Base-by-base conservation (phyloP, 371 early-diverging fungal species). In the Synchytrium microbalum region DNA sequence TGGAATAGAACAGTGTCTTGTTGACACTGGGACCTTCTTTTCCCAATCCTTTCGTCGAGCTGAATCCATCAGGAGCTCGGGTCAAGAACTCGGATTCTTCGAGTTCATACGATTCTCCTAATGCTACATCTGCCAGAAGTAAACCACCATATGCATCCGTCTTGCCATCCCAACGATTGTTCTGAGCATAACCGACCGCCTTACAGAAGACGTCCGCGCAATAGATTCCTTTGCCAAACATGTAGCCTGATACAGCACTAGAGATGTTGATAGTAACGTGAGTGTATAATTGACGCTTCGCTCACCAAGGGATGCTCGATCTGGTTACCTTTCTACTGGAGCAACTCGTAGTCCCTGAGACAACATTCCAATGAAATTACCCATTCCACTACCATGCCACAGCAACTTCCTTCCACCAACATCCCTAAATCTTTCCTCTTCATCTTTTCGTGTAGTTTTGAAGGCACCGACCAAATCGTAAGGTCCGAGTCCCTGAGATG, bases 201-300 rank as follows among this genome's bases (percentile, higher is more conserved):
- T 82, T 86, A 28, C 78, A 79, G n/a, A 84, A 83, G 74, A 82
- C 79, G 67, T 87, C 84, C 0, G 86, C 87, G 70, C 86, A 86
- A 67, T 87, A 87, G 13, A 86, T 23, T 51, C 51, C 51, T 51
- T 87, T 87, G 38, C 86, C 87, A 67, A 87, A 87, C 85, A 71
- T 76, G 58, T 72, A 71, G 5, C 75, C 72, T 16, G 79, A 77
- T 16, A 72, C 79, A 0, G 85, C n/a, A n/a, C n/a, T n/a, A n/a
- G n/a, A n/a, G n/a, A n/a, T n/a, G n/a, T n/a, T n/a, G n/a, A n/a
- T n/a, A n/a, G n/a, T n/a, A n/a, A n/a, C n/a, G n/a, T n/a, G n/a
- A n/a, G n/a, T n/a, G n/a, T n/a, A n/a, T n/a, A n/a, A n/a, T n/a
- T n/a, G n/a, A n/a, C n/a, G n/a, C n/a, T n/a, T n/a, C n/a, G n/a